phyloP scores from a whole-genome alignment of 2,329 filamentous ascomycete species.

The Paraphoma chrysanthemicola region DNA sequence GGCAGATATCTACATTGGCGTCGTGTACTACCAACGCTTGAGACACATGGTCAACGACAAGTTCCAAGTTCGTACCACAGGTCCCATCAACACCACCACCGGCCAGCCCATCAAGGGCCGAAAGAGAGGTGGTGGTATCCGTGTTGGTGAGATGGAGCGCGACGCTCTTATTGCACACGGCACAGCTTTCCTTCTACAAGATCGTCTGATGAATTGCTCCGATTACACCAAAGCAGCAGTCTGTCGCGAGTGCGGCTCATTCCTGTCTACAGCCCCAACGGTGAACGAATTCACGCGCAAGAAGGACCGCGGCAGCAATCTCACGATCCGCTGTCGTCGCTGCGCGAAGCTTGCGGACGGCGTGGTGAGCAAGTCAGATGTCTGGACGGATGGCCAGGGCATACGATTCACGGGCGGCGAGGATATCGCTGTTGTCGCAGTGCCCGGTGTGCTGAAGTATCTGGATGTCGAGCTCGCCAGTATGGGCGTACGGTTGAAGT shows the following conservation, averaged over 20 bases:
- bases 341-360: slow-evolving; percentile 68
- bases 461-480: slow-evolving; percentile 93
- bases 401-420: slow-evolving; percentile 86
- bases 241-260: slow-evolving; percentile 87
- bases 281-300: slow-evolving; percentile 65
- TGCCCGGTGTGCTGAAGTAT: slow-evolving; percentile 91
- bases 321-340: slow-evolving; percentile 79
- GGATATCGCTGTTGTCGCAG: slow-evolving; percentile 87
- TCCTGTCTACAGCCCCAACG: slow-evolving; percentile 84
- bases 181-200: slow-evolving; percentile 91
- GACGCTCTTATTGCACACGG: slow-evolving; percentile 95
- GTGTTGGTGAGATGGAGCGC: slow-evolving; percentile 99
- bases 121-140: slow-evolving; percentile 96
- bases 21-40: slow-evolving; percentile 97
- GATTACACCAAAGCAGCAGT: slow-evolving; percentile 91
- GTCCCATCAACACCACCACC: slow-evolving; percentile 86
- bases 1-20: slow-evolving; percentile 94
- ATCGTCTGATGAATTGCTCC: slow-evolving; percentile 95
- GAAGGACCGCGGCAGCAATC: slow-evolving; percentile 66
- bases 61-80: slow-evolving; percentile 96
- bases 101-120: slow-evolving; percentile 97
- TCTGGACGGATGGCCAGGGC: slow-evolving; percentile 91
- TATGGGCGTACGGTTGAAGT: slow-evolving; percentile 96
- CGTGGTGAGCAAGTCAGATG: slow-evolving; percentile 66
- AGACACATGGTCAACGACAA: slow-evolving; percentile 99